Base-by-base conservation (phyloP, 371 early-diverging fungal genomes). In the Synchytrium microbalum region DNA sequence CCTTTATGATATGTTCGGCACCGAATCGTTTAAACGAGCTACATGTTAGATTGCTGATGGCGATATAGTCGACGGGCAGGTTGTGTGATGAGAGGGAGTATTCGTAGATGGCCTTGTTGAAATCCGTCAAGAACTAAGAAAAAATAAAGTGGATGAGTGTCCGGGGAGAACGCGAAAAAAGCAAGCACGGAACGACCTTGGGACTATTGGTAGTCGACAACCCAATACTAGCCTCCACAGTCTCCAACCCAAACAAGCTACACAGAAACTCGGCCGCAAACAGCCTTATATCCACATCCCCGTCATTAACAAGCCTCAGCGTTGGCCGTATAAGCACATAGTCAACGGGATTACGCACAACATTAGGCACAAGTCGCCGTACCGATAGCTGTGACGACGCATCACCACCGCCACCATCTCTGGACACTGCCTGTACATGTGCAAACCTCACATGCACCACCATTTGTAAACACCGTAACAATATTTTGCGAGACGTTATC, bases 1-100 rank as follows among this genome's bases (percentile, higher is more conserved):
- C 80, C 10, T 80, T 73, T 67, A 84, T 80, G 16, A 87, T 75
- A 27, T 82, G 87, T 58, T 85, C 86, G 10, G 75, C 75, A 27
- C 79, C 79, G 63, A 85, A 85, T 3, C 75, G 73, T 51, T 73
- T 70, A 23, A 84, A 13, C 54, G 64, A 79, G 59, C 84, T 52
- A 0, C 80, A 75, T n/a, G 79, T 65, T 10, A 88, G 63, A 8
- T 82, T 68, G 1, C 79, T 77, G 28, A 89, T 64, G 1, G 83
- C 76, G 0, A 80, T 66, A 63, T 82, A 78, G 64, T 91, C 91
- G 0, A 70, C 73, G 0, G 86, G 86, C 3, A 72, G 75, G n/a
- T 78, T 70, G 32, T 68, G 72, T 0, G 78, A 66, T 5, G 78
- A 60, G 24, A 77, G 71, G 2, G 82, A 76, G 76, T 84, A 87